These are phyloP conservation scores for Biancaea sappan DNA, from an alignment of 306 rosid genomes.

Conservation along the genomic window DNA sequence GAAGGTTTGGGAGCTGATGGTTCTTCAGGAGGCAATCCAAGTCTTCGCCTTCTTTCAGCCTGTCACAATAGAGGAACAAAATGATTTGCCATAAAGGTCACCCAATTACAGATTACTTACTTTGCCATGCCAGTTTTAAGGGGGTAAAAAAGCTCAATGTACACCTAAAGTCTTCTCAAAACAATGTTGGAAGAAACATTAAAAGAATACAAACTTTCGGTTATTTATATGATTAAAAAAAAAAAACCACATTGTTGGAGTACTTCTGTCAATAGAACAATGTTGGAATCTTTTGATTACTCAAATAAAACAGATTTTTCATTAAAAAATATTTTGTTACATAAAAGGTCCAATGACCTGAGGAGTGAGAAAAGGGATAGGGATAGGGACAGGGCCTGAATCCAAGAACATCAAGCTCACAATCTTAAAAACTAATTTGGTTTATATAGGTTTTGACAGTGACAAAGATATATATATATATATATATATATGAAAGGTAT, in stretches of 20 bases:
- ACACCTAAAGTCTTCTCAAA: constrained; percentile 9
- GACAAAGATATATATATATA: neutral
- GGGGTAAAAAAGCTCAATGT: neutral
- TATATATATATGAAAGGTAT: no score
- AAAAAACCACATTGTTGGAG: no score
- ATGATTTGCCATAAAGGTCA: constrained; percentile 4
- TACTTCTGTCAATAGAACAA: no score
- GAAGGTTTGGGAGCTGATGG: constrained; percentile 72
- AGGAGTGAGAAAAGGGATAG: neutral
- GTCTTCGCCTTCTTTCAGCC: constrained; percentile 94
- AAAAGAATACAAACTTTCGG: neutral
- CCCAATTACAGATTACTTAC: neutral
- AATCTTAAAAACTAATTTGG: neutral
- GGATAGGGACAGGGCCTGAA: neutral
- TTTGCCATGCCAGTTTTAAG: neutral
- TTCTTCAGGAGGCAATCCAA: constrained; percentile 86
- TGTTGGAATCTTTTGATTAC: no score
- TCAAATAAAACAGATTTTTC: no score
- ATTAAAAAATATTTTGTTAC: no score
- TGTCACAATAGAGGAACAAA: constrained; percentile 39
- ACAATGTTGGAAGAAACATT: neutral
- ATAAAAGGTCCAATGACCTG: neutral
- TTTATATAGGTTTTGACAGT: neutral
- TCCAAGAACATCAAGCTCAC: neutral
- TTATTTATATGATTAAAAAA: no score